Evolutionary conservation across 2,329 filamentous ascomycete genomes (phyloP).

Genomic region (Plectosphaerella plurivora): DNA sequence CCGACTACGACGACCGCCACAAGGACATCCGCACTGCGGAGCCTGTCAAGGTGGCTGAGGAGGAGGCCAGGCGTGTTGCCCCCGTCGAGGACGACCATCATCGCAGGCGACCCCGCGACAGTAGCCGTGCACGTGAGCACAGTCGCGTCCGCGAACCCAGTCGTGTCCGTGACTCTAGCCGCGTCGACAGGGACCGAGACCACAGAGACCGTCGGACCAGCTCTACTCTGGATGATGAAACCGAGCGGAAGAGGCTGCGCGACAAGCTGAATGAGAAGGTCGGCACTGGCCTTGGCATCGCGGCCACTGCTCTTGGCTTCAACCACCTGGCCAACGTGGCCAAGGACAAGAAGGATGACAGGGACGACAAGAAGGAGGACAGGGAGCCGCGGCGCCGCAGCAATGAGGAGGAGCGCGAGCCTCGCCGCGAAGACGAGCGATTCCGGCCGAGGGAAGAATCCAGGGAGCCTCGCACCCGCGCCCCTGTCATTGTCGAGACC

Average conservation of each 20-base stretch:
- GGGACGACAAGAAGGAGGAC: slow-evolving; percentile 34
- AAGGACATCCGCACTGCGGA: slow-evolving; percentile 21
- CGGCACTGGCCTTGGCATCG: slow-evolving; percentile 40
- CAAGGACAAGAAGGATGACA: slow-evolving; percentile 30
- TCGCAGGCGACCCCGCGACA: not conserved
- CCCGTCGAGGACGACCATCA: slow-evolving; percentile 5
- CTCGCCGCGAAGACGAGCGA: slow-evolving; percentile 18
- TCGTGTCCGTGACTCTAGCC: slow-evolving; percentile 5
- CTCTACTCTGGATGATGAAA: slow-evolving; percentile 29
- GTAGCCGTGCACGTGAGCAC: not conserved
- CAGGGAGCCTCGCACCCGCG: slow-evolving; percentile 8
- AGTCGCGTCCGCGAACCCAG: not conserved
- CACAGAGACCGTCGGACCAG: slow-evolving; percentile 19
- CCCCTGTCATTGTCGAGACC: slow-evolving; percentile 14
- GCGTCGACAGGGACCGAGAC: slow-evolving; percentile 15
- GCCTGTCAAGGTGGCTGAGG: slow-evolving; percentile 3
- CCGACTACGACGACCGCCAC: slow-evolving; percentile 35
- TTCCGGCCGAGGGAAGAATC: slow-evolving; percentile 21
- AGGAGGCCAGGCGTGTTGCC: slow-evolving; percentile 11
- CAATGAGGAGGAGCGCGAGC: slow-evolving; percentile 9
- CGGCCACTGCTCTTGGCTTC: slow-evolving; percentile 43
- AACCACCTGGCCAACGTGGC: slow-evolving; percentile 27
- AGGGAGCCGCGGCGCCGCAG: slow-evolving; percentile 14
- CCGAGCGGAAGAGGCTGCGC: slow-evolving; percentile 20
- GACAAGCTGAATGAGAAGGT: slow-evolving; percentile 44